These are phyloP conservation scores for Aspergillus texensis DNA, from an alignment of 2,329 filamentous ascomycete genomes.

Conservation along the genomic window DNA sequence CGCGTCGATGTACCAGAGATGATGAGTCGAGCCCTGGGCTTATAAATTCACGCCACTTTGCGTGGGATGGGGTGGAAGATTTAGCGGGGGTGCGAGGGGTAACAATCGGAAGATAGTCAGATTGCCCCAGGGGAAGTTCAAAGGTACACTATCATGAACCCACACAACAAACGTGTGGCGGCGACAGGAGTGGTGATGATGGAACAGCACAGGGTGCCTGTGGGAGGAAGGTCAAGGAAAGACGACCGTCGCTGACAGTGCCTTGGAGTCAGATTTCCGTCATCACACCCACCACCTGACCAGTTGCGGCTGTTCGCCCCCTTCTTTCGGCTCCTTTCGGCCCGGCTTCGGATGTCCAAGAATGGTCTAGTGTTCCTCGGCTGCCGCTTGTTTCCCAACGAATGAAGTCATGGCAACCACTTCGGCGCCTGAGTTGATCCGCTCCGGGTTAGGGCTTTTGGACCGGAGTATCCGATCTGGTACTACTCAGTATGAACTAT, in stretches of 20 bases:
- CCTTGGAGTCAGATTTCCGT: constrained; percentile 25
- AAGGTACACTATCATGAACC: background rate
- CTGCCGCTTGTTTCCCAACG: background rate
- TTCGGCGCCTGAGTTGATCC: background rate
- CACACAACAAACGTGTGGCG: background rate
- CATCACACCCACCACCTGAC: constrained; percentile 26
- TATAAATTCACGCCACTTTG: constrained; percentile 22
- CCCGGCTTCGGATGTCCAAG: constrained; percentile 11
- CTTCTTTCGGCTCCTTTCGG: constrained; percentile 11
- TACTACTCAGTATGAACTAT: too few species aligned
- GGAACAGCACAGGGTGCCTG: constrained; percentile 16
- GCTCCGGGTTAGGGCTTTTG: background rate
- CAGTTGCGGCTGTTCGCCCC: constrained; percentile 12
- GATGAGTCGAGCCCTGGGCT: constrained; percentile 11
- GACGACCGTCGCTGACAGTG: constrained; percentile 13
- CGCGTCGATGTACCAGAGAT: background rate
- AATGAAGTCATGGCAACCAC: background rate
- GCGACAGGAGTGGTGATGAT: constrained; percentile 3
- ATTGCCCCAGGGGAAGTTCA: constrained; percentile 6
- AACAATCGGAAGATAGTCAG: constrained; percentile 8
- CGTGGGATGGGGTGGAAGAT: constrained; percentile 19
- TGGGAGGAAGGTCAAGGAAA: constrained; percentile 9
- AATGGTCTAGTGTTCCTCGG: constrained; percentile 6
- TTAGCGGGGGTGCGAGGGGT: constrained; percentile 22
- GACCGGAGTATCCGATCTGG: background rate